A percentile compares a stretch with the other conserved stretches of the same genome.
phyloP scores from a whole-genome alignment of 352 stramenopile genomes.

The Globisporangium nodosum region DNA sequence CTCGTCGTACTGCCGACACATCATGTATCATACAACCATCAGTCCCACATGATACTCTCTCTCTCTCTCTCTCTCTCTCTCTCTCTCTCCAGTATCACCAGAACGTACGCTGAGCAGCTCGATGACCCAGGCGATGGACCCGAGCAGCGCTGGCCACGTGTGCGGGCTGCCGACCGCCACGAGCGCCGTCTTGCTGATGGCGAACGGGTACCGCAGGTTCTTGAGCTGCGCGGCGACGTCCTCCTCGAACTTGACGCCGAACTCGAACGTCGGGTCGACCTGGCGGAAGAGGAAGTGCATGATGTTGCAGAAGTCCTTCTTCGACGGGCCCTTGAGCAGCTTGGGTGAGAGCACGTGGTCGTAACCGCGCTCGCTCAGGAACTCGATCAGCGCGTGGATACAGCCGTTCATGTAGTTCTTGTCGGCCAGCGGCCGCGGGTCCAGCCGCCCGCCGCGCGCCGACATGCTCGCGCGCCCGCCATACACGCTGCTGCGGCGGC shows the following conservation, averaged over 20 bases:
- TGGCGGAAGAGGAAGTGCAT: constrained; percentile 95
- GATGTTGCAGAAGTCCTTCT: constrained; percentile 97
- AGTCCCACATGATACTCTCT: constrained; percentile 3
- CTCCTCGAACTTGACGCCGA: constrained; percentile 71
- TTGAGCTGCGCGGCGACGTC: constrained; percentile 69
- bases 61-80: background rate
- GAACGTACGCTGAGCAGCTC: constrained; percentile 86
- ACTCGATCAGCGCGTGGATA: constrained; percentile 93
- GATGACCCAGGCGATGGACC: constrained; percentile 95
- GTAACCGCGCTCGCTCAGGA: constrained; percentile 89
- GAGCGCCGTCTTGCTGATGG: constrained; percentile 95
- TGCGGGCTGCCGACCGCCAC: constrained; percentile 92
- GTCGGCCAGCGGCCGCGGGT: constrained; percentile 87
- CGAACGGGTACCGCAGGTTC: constrained; percentile 91
- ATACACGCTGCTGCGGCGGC: constrained; percentile 60
- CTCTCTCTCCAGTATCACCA: background rate
- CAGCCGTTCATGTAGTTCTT: constrained; percentile 90
- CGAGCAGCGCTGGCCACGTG: constrained; percentile 95
- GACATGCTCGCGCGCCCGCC: constrained; percentile 54
- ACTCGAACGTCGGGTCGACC: constrained; percentile 90
- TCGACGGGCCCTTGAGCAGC: constrained; percentile 89
- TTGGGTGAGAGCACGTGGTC: constrained; percentile 90
- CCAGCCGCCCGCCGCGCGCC: constrained; percentile 33
- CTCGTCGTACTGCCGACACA: constrained; percentile 72
- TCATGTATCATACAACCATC: background rate